These are phyloP conservation scores for Phytophthora pluvialis DNA, from an alignment of 352 stramenopile genomes.

Conservation along the genomic window DNA sequence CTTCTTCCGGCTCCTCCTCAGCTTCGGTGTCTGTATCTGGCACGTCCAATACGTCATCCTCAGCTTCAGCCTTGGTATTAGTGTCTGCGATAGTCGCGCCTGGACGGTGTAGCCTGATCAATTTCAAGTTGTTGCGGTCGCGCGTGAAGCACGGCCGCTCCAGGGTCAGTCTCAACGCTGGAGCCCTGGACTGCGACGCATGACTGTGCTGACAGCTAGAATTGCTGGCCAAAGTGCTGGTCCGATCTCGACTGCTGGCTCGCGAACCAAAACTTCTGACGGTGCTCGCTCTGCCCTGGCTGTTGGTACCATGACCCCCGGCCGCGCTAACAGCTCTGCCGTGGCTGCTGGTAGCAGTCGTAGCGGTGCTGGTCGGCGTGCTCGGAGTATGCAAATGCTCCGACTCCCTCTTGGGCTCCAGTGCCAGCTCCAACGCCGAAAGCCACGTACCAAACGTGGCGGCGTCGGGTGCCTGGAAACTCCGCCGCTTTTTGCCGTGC, in stretches of 20 bases:
- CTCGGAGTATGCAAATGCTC: constrained; percentile 6
- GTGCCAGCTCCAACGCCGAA: constrained; percentile 23
- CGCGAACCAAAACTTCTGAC: not conserved
- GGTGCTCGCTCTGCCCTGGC: constrained; percentile 1
- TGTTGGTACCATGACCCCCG: constrained; percentile 13
- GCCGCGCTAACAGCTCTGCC: not conserved
- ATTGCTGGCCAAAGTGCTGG: constrained; percentile 4
- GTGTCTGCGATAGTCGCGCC: not conserved
- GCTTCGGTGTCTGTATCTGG: constrained; percentile 8
- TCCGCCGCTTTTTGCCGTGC: constrained; percentile 32
- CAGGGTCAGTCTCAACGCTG: constrained; percentile 17
- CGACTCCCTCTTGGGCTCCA: constrained; percentile 17
- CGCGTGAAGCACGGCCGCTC: constrained; percentile 21
- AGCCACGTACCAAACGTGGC: constrained; percentile 29
- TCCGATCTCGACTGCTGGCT: not conserved
- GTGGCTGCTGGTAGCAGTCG: constrained; percentile 12
- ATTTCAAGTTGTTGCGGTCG: constrained; percentile 27
- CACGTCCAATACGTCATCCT: constrained; percentile 1
- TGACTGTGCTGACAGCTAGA: constrained; percentile 9
- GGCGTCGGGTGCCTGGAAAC: constrained; percentile 31
- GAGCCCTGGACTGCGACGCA: constrained; percentile 4
- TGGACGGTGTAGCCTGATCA: constrained; percentile 29
- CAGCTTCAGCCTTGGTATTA: not conserved
- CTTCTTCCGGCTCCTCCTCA: constrained; percentile 12
- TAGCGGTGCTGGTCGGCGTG: constrained; percentile 17